These are phyloP conservation scores for Hemisphaericaspora xylofermentans DNA, from an alignment of 1,139 yeast species.

Conservation along the genomic window DNA sequence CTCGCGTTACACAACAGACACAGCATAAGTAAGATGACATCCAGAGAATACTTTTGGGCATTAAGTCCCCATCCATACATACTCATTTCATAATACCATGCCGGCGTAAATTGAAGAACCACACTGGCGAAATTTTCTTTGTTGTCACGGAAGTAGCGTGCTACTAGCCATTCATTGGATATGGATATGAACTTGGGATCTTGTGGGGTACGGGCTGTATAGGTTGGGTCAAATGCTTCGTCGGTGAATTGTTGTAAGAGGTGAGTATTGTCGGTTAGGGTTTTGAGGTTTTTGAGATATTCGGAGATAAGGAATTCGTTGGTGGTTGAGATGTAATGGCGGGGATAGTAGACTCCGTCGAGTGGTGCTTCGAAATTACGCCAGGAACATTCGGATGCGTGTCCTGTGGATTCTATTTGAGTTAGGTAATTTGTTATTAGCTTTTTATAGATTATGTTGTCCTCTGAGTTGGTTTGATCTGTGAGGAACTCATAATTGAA, in stretches of 20 bases:
- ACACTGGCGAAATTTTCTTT: conserved; percentile 32
- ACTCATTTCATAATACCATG: conserved; percentile 36
- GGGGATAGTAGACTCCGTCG: conserved; percentile 35
- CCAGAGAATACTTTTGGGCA: conserved; percentile 29
- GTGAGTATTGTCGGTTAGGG: conserved; percentile 28
- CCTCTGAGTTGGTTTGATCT: conserved; percentile 4
- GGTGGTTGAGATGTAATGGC: conserved; percentile 35
- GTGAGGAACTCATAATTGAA: conserved; percentile 10
- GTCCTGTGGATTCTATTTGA: conserved; percentile 28
- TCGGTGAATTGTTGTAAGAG: conserved; percentile 18
- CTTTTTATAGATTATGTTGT: conserved; percentile 23
- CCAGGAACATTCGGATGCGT: conserved; percentile 38
- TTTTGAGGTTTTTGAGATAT: conserved; percentile 29
- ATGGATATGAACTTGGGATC: conserved; percentile 18
- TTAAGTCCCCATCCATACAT: conserved; percentile 39
- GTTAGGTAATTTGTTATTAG: conserved; percentile 25
- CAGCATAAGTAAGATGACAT: conserved; percentile 30
- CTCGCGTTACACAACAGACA: conserved; percentile 41
- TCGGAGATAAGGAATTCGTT: conserved; percentile 27
- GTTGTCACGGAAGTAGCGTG: conserved; percentile 28
- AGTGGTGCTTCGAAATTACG: conserved; percentile 35
- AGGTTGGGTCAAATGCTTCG: conserved; percentile 13
- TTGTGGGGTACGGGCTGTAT: conserved; percentile 9
- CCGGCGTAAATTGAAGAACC: conserved; percentile 24
- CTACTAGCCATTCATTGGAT: conserved; percentile 34